Percentiles rank a stretch among this genome's conserved stretches.
Conservation (phyloP, 192 early-diverging fungal species). For the Piromyces finnis region DNA sequence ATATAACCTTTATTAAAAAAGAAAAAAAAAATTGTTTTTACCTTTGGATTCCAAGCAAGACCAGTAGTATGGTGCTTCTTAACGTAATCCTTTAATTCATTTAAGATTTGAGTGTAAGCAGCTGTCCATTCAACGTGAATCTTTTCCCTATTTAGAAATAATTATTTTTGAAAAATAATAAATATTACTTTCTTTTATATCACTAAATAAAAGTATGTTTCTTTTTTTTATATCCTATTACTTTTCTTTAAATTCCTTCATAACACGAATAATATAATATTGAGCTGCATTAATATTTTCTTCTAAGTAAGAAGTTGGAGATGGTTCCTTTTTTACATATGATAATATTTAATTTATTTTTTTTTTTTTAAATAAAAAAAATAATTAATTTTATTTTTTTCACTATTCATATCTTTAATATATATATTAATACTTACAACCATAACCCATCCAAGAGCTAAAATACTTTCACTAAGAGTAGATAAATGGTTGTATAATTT, state of each 20-base stretch:
- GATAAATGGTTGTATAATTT: constrained; percentile 65
- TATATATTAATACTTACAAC: constrained; percentile 24
- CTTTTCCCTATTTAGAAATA: constrained; percentile 28
- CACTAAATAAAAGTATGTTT: too few relatives aligned
- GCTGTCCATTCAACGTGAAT: constrained; percentile 76
- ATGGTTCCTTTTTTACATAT: constrained; percentile 39
- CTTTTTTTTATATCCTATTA: too few relatives aligned
- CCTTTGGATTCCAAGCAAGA: constrained; percentile 74
- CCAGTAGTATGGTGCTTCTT: constrained; percentile 79
- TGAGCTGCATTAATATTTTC: constrained; percentile 83
- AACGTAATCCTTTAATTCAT: constrained; percentile 67
- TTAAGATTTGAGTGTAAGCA: constrained; percentile 43
- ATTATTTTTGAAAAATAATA: too few relatives aligned
- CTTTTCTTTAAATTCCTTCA: constrained; percentile 79
- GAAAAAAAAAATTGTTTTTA: too few relatives aligned
- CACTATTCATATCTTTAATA: too few relatives aligned
- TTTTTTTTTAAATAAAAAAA: too few relatives aligned
- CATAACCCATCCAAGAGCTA: constrained; percentile 83
- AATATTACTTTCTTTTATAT: too few relatives aligned
- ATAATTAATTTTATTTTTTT: too few relatives aligned
- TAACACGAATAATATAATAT: constrained; percentile 81
- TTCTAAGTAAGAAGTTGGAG: constrained; percentile 67
- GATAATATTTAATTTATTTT: neutral
- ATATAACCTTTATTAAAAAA: too few relatives aligned
- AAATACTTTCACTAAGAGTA: constrained; percentile 70